phyloP scores from a whole-genome alignment of 108 stramenopile species.

The Hondaea fermentalgiana region DNA sequence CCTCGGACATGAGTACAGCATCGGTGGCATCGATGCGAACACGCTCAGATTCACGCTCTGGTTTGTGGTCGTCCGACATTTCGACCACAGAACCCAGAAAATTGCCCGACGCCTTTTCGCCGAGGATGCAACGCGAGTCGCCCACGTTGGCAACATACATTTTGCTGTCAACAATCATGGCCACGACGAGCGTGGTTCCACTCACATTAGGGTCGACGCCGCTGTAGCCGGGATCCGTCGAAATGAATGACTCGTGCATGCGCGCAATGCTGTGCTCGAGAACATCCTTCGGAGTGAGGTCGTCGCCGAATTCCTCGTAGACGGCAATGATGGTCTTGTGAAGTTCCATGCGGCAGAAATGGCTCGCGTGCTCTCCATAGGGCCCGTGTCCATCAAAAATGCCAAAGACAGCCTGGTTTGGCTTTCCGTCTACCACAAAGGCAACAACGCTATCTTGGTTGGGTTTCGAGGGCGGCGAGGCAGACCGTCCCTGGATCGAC shows the following conservation, averaged over 20 bases:
- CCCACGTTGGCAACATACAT: slow-evolving; percentile 22
- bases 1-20: not conserved
- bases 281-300: not conserved
- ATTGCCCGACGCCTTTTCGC: not conserved
- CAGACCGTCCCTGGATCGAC: not conserved
- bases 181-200: slow-evolving; percentile 17
- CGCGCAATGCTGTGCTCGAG: not conserved
- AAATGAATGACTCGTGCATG: not conserved
- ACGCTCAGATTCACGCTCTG: not conserved
- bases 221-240: not conserved
- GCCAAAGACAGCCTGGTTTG: not conserved
- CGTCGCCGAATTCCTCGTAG: not conserved
- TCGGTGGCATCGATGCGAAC: not conserved
- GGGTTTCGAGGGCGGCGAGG: not conserved
- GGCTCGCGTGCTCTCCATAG: not conserved
- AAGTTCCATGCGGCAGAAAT: not conserved
- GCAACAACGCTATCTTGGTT: slow-evolving; percentile 23
- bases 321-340: not conserved
- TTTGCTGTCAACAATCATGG: not conserved
- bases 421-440: not conserved
- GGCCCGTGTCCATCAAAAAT: slow-evolving; percentile 28
- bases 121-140: not conserved
- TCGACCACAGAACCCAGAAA: not conserved
- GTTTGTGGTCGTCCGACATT: slow-evolving; percentile 29
- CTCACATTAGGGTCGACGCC: not conserved